Conservation (phyloP, 2,329 filamentous ascomycete species). For the Beauveria sp. region DNA sequence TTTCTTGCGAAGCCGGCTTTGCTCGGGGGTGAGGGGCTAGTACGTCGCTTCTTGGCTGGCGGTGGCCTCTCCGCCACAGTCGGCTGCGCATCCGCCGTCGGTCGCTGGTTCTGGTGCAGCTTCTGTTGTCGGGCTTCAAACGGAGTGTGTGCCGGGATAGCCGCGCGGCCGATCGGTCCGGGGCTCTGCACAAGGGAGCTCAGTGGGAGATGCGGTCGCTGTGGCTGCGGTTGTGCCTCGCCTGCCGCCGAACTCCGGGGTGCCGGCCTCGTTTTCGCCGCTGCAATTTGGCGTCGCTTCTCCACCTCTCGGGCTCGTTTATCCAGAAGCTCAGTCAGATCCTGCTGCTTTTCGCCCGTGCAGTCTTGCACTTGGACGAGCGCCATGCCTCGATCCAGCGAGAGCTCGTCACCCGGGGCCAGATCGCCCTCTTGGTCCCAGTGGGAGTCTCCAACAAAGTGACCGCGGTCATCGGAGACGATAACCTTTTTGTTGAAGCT, state of each 20-base stretch:
- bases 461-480: conserved; percentile 76
- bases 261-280: conserved; percentile 26
- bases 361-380: conserved; percentile 75
- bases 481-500: conserved; percentile 87
- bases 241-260: conserved; percentile 7
- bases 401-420: conserved; percentile 73
- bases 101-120: not conserved
- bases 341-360: conserved; percentile 65
- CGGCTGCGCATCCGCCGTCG: not conserved
- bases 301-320: conserved; percentile 55
- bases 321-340: conserved; percentile 67
- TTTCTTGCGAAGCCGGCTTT: conserved; percentile 26
- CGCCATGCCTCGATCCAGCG: conserved; percentile 65
- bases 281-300: conserved; percentile 37
- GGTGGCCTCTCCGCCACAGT: conserved; percentile 12
- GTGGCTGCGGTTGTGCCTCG: conserved; percentile 20
- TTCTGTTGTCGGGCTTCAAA: conserved; percentile 23
- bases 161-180: conserved; percentile 24
- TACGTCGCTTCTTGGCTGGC: conserved; percentile 21
- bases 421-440: conserved; percentile 64
- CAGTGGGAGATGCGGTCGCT: conserved; percentile 33
- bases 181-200: conserved; percentile 28
- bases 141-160: conserved; percentile 25
- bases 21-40: conserved; percentile 23
- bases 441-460: conserved; percentile 78